Evolutionary conservation across 108 stramenopile genomes (phyloP).

Genomic region (Nitzschia sp.): DNA sequence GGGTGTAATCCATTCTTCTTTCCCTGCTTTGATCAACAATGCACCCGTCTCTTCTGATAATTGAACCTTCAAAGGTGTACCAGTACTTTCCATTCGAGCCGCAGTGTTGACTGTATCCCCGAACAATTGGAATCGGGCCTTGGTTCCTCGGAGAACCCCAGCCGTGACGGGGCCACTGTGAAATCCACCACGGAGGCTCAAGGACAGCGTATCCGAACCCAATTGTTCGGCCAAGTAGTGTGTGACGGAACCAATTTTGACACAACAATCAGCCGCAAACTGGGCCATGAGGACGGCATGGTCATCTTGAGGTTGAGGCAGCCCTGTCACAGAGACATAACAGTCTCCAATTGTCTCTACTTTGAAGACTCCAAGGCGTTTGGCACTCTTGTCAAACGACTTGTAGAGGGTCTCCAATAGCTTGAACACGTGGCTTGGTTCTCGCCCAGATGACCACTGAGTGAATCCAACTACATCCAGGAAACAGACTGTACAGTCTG

Average conservation of each 20-base stretch:
- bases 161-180: no score
- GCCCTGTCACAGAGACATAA: no score
- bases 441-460: not conserved
- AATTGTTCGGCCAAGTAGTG: no score
- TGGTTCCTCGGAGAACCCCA: no score
- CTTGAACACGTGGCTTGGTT: slow-evolving; percentile 5
- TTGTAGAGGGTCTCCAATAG: slow-evolving; percentile 2
- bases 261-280: no score
- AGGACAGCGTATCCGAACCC: no score
- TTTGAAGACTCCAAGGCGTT: slow-evolving; percentile 7
- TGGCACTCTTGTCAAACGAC: slow-evolving; percentile 3
- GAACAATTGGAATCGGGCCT: slow-evolving; percentile 37
- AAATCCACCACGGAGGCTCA: no score
- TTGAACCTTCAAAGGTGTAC: slow-evolving; percentile 38
- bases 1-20: slow-evolving; percentile 13
- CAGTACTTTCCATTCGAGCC: slow-evolving; percentile 56
- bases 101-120: slow-evolving; percentile 57
- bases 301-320: no score
- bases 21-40: slow-evolving; percentile 32
- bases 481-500: no score
- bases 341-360: slow-evolving; percentile 7
- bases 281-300: no score
- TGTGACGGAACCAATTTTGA: no score
- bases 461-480: not conserved
- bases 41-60: slow-evolving; percentile 48